Base-by-base conservation (phyloP, 129 eudicot genomes). In the Pittosporum tobira region DNA sequence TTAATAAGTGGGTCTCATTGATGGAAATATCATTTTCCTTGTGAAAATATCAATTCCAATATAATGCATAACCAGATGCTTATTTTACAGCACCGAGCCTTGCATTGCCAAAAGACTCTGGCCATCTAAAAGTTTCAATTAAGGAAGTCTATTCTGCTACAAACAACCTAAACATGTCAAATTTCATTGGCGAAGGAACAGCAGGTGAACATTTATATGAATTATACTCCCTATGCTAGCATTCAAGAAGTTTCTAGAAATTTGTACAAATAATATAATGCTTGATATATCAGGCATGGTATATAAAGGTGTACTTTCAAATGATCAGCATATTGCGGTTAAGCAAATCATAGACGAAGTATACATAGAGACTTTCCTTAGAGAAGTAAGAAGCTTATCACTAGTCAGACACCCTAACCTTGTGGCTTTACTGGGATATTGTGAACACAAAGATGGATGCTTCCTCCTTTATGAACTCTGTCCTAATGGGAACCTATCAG, bases 101-200 rank as follows among this genome's bases (percentile, higher is more conserved):
- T 36, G 70, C 65, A 65, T 57, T 79, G 57, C 74, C 79, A 51
- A 73, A 66, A 63, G 74, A 79, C 36, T 75, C 80, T 34, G 71
- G 47, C 0, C 64, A 61, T 49, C 59, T 75, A 23, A 60, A 73
- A 71, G 64, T 83, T 56, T 57, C 78, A 2, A 34, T 73, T 36
- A 69, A 73, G 76, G 85, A 83, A 22, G 75, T 83, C 38, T 74
- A 65, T 61, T 51, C 67, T 22, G 91, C 91, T 48, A 83, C 85
- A 14, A 73, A 79, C 71, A 70, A 79, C 71, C 65, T 83, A 57
- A 61, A 66, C 56, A 55, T 64, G n/a, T 23, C 47, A 34, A 83
- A 75, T 69, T 83, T 69, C 63, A 79, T 83, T 18, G 91, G 91
- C 21, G 80, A 83, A 76, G 91, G 91, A 52, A 83, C 76, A 56